Base-by-base conservation (phyloP, 257 asterid species). In the Fraxinus excelsior region DNA sequence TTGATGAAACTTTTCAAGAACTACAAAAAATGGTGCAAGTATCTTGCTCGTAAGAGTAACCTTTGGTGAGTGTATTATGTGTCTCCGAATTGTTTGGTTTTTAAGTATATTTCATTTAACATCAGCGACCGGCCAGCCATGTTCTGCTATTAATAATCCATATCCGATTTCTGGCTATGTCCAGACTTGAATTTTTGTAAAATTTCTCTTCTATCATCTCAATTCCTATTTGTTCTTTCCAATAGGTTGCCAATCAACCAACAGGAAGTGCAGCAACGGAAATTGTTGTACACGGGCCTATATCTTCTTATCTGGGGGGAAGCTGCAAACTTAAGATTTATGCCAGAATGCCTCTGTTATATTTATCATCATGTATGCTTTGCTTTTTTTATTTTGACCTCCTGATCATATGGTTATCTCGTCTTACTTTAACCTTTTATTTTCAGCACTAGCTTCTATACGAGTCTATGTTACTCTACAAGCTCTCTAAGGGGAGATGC, bases 281-380 rank as follows among this genome's bases (percentile, higher is more conserved):
- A 93, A 88, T 86, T 95, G 81, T 83, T 95, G 31, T 95, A 95
- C 78, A 93, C 93, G 91, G 97, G 99, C 56, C 89, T 95, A 34
- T 95, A 95, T 88, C 99, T 95, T 85, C 97, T 95, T 81, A 95
- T 95, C 35, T 95, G 99, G 99, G 99, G 99, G 56, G 99, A 95
- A 84, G 97, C 98, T 82, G 98, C 99, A 66, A 95, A 95, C 85
- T 86, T 95, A 86, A 87, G 99, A 85, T 95, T 93, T 76, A 91
- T 95, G 99, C 99, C 98, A 32, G 99, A 95, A 87, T 93, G 99
- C 87, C 92, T 95, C 60, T 93, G 99, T 89, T 95, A 88, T 81
- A 95, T 95, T 72, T 95, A 93, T 84, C 99, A 95, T 84, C 97
- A 93, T 82, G 99, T 95, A 91, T 44, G 92, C 58, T 71, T 68